Conservation (phyloP, 495 filamentous ascomycete species). For the Neurospora intermedia region DNA sequence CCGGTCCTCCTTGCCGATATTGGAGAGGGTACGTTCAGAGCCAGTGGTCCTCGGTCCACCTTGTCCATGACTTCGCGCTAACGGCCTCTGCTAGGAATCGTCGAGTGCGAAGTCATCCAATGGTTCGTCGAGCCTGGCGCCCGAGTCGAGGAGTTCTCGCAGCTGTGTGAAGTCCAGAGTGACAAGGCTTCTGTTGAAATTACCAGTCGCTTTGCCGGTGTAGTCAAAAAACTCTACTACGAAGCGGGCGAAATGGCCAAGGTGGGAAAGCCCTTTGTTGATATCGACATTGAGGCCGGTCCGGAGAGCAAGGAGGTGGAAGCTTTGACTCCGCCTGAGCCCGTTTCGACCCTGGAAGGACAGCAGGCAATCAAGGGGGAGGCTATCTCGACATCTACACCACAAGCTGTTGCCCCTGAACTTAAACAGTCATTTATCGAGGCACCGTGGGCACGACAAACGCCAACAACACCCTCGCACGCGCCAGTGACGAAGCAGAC, state of each 20-base stretch:
- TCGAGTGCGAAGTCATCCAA: slow-evolving; percentile 97
- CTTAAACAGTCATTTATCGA: not conserved
- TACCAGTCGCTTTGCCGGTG: slow-evolving; percentile 84
- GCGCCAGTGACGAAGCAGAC: slow-evolving; percentile 10
- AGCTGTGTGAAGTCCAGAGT: slow-evolving; percentile 92
- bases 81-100: slow-evolving; percentile 55
- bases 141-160: slow-evolving; percentile 94
- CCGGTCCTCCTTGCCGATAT: slow-evolving; percentile 93
- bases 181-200: slow-evolving; percentile 99
- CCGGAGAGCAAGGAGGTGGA: slow-evolving; percentile 37
- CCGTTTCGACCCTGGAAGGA: slow-evolving; percentile 7
- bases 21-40: slow-evolving; percentile 63
- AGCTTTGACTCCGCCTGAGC: slow-evolving; percentile 26
- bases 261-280: slow-evolving; percentile 76
- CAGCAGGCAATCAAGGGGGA: not conserved
- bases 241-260: slow-evolving; percentile 92
- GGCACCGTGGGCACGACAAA: not conserved
- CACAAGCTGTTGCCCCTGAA: not conserved
- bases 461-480: slow-evolving; percentile 4
- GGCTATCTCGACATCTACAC: not conserved
- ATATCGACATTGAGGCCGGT: slow-evolving; percentile 59
- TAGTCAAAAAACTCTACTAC: slow-evolving; percentile 94
- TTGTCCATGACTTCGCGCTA: not conserved
- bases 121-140: slow-evolving; percentile 98
- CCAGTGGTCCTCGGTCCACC: not conserved